Evolutionary conservation across 441 rosid genomes (phyloP), one percentile per base, ranked within the genome.

Genomic region (Pelargonium australe): DNA sequence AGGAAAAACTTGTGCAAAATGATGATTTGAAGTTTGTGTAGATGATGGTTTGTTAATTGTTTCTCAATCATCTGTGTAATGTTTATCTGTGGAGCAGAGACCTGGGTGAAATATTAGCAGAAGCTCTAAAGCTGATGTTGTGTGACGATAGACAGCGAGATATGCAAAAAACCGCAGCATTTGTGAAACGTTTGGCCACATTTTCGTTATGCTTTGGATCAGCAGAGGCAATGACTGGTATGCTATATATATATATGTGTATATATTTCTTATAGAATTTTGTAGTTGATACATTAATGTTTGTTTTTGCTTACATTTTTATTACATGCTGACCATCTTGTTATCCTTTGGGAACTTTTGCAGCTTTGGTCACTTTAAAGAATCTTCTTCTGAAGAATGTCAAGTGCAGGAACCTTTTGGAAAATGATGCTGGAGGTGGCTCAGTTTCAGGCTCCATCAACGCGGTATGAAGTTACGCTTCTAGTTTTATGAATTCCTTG

Each of bases 401-500:
- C 13, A 92, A 95, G 79, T 92, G 98, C 81, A 83, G 98, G 74
- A 85, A 92, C 79, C 82, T 95, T 60, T 78, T 95, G 77, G 99
- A 92, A 85, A 95, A 92, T 75, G 98, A 95, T 85, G 89, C 95
- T 61, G 97, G 98, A 40, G 98, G 99, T 57, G 99, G 98, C 80
- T 95, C 99, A n/a, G 91, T 90, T 65, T 89, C 97, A 0, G 98
- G 99, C 72, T 86, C 91, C 17, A 77, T 92, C 19, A 55, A 55
- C 14, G 80, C 88, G 13, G 98, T 92, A 87, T 78, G 92, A 68
- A 76, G 14, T 70, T 72, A 12, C 73, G 25, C 51, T 60, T 1
- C 40, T 55, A 31, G 13, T 61, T 28, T 7, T 5, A 58, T 1
- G 28, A 16, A 20, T 16, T 7, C 1, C 7, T 55, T 13, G 16